Evolutionary conservation across 2,329 filamentous ascomycete genomes (phyloP), one percentile per base, ranked within the genome.

Genomic region (Tothia fuscella): DNA sequence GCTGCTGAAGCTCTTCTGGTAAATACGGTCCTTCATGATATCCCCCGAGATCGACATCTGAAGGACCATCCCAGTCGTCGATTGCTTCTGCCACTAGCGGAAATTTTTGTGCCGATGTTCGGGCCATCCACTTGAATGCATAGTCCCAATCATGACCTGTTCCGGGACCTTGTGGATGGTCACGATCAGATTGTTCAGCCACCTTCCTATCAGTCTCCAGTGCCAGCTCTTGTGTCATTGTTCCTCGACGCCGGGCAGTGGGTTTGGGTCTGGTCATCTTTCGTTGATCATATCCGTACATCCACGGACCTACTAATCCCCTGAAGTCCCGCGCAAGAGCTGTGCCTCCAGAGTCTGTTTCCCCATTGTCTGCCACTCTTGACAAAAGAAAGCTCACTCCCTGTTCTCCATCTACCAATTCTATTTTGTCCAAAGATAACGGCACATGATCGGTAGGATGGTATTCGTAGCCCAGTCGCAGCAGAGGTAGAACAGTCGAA

Each of bases 61-160:
- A 65, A 1, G 82, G 80, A 0, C 82, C 83, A 50, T 80, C 75
- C 82, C 82, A 89, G 48, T 82, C 72, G 46, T 78, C 71, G 25
- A 87, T 64, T 6, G 72, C 76, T 37, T 68, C 67, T 24, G 78
- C 66, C n/a, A 75, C 72, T n/a, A 77, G 63, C 20, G 58, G 63
- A 69, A 84, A 81, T 13, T 76, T 71, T 16, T 64, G 65, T 3
- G 66, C 64, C 1, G 81, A 76, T 46, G 76, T 73, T 3, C 62
- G 54, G 12, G 72, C 65, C 29, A 89, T 66, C 81, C 82, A 88
- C 42, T 71, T 65, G 40, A 82, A 74, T 3, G 80, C 66, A 47
- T 73, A 68, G 47, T 84, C 77, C 81, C 82, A 88, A 6, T 77
- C 80, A 31, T 65, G 71, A 6, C 31, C 19, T 20, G 33, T 22